Conservation (phyloP, 768 basidiomycete genomes). For the Russula ochroleuca region DNA sequence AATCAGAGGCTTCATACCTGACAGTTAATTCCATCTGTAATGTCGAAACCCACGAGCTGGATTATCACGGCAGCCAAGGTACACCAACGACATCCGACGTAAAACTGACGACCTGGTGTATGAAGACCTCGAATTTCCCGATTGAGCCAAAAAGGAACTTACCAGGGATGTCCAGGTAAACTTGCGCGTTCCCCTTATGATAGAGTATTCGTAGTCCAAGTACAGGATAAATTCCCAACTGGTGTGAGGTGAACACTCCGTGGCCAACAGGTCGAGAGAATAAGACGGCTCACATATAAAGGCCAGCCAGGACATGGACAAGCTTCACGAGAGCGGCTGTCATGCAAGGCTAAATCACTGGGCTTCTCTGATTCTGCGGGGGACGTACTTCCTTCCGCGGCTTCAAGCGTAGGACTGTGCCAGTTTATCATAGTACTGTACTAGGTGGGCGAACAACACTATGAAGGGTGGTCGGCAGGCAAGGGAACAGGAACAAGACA, state of each 20-base stretch:
- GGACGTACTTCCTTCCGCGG: neutral
- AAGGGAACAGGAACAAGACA: neutral
- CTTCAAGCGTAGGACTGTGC: neutral
- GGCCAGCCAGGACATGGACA: constrained; percentile 1
- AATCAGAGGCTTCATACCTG: constrained; percentile 1
- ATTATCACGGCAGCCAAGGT: neutral
- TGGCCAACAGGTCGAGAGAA: neutral
- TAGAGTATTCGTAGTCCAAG: constrained; percentile 2
- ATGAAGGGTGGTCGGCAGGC: neutral
- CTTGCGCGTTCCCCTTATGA: constrained; percentile 2
- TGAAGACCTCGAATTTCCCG: neutral
- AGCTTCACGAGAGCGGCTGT: constrained; percentile 13
- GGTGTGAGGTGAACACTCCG: neutral
- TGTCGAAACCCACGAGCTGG: neutral
- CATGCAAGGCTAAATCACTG: neutral
- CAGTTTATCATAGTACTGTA: constrained; percentile 10
- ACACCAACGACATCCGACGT: constrained; percentile 13
- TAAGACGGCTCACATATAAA: constrained; percentile 12
- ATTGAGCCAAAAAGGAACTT: neutral
- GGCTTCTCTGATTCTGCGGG: neutral
- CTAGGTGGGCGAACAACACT: neutral
- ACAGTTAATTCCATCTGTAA: neutral
- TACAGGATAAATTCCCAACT: constrained; percentile 13
- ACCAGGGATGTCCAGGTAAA: neutral
- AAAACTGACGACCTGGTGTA: neutral